Evolutionary conservation across 148 eudicot species (phyloP).

Genomic region (Rhododendron griersonianum): DNA sequence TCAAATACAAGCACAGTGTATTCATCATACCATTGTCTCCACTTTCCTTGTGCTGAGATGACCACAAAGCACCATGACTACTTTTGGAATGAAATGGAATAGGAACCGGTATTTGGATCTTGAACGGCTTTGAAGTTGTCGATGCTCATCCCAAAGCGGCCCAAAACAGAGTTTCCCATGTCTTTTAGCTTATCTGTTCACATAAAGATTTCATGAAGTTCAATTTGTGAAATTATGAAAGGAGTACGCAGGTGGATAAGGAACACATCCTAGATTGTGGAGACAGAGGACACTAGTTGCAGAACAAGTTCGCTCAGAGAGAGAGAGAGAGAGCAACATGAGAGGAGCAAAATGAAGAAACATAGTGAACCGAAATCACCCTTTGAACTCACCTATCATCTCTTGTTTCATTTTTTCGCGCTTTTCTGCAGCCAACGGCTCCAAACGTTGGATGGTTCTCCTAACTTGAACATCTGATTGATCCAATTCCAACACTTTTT

Average conservation of each 20-base stretch:
- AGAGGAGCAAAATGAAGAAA: neutral
- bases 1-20: neutral
- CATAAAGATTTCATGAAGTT: neutral
- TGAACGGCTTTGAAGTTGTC: constrained; percentile 94
- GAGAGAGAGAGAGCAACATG: neutral
- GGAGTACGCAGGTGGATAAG: neutral
- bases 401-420: constrained; percentile 94
- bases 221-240: neutral
- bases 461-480: constrained; percentile 73
- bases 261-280: neutral
- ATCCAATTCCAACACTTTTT: constrained; percentile 77
- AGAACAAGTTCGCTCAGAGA: neutral
- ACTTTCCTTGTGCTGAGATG: neutral
- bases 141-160: constrained; percentile 91
- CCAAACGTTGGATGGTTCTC: constrained; percentile 69
- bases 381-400: constrained; percentile 63
- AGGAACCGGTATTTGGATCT: constrained; percentile 95
- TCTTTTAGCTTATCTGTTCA: constrained; percentile 83
- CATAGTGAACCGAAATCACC: neutral
- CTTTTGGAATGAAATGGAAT: constrained; percentile 69
- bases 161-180: constrained; percentile 79
- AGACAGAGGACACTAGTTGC: neutral
- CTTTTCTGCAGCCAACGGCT: constrained; percentile 88
- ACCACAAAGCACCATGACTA: constrained; percentile 14
- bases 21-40: neutral